Conservation (phyloP, 345 rosid genomes). For the Geranium brycei region DNA sequence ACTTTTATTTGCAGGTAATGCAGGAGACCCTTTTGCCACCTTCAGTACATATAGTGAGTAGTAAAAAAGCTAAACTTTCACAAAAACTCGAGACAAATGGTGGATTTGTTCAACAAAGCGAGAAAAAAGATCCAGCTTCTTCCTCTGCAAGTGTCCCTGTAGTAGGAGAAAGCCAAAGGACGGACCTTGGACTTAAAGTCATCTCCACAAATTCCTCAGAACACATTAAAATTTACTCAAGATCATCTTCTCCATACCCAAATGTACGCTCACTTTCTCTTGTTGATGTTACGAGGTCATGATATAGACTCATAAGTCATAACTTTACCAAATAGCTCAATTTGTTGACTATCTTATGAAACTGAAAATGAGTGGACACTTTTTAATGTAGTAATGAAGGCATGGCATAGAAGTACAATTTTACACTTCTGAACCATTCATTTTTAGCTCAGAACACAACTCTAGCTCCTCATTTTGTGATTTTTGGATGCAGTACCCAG, state of each 20-base stretch:
- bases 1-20: conserved; percentile 37
- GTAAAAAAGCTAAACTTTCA: conserved; percentile 27
- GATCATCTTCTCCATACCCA: conserved; percentile 26
- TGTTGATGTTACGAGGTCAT: background rate
- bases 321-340: too few species aligned
- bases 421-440: too few species aligned
- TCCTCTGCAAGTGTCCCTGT: conserved; percentile 10
- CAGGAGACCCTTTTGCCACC: conserved; percentile 78
- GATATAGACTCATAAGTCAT: background rate
- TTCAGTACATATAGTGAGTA: conserved; percentile 40
- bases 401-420: too few species aligned
- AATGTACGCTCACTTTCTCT: conserved; percentile 24
- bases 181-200: conserved; percentile 11
- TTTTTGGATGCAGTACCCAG: conserved; percentile 29
- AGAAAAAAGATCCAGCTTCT: conserved; percentile 9
- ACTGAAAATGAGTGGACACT: too few species aligned
- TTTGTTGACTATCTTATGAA: too few species aligned
- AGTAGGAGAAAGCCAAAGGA: conserved; percentile 15
- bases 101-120: conserved; percentile 21
- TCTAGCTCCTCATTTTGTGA: background rate
- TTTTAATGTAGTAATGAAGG: too few species aligned
- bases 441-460: too few species aligned
- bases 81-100: conserved; percentile 28
- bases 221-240: conserved; percentile 16
- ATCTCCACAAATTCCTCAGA: conserved; percentile 10